Percentiles rank a stretch among this genome's conserved stretches.
Evolutionary conservation across 345 rosid species (phyloP).

Genomic region (Eucalyptus paniculata): DNA sequence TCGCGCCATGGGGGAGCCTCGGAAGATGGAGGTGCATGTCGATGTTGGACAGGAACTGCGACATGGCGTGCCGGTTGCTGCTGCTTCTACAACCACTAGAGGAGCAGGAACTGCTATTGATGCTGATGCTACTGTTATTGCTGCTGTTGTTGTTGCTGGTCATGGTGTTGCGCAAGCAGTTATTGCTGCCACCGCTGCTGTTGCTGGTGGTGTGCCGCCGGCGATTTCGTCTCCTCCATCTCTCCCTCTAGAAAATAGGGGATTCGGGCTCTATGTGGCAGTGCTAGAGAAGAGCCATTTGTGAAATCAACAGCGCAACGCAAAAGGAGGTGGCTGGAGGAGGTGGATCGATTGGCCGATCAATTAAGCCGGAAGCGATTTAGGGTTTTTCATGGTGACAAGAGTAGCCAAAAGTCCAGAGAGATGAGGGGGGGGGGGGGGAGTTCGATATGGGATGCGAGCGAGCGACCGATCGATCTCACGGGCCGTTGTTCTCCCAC

Average conservation of each 20-base stretch:
- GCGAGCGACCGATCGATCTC: not conserved
- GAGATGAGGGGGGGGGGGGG: not conserved
- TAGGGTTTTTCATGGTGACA: not conserved
- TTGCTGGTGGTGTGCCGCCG: not conserved
- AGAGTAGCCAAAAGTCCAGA: not conserved
- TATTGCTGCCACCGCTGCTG: conserved; percentile 9
- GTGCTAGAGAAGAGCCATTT: not conserved
- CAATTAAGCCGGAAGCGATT: not conserved
- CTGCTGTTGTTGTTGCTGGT: not conserved
- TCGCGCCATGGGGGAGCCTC: conserved; percentile 30
- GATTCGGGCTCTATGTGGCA: not conserved
- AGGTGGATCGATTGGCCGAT: not conserved
- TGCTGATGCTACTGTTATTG: not conserved
- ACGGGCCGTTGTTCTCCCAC: not conserved
- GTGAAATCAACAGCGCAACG: not conserved
- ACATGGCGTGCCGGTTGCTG: conserved; percentile 66
- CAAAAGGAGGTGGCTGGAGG: not conserved
- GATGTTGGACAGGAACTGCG: conserved; percentile 81
- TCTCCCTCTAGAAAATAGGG: not conserved
- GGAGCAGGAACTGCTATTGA: conserved; percentile 27
- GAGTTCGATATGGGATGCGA: not conserved
- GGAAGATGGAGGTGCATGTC: conserved; percentile 64
- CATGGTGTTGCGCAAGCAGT: conserved; percentile 31
- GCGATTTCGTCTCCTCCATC: conserved; percentile 20
- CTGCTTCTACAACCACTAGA: conserved; percentile 48